Evolutionary conservation across 2,329 filamentous ascomycete genomes (phyloP).

Genomic region (Ophiostoma fasciatum): DNA sequence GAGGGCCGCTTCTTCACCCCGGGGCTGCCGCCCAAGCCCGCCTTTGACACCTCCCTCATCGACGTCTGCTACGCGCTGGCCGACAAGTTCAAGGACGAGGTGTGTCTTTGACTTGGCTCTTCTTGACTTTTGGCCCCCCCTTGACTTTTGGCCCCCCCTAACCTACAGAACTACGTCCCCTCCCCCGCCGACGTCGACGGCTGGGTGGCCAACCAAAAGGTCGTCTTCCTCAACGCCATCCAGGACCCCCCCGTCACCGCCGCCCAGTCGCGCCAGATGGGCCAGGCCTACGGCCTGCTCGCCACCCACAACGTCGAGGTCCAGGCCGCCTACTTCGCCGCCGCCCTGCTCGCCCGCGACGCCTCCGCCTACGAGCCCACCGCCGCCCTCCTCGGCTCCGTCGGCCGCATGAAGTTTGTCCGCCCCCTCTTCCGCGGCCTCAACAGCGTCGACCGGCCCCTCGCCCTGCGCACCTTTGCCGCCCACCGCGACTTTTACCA

Average conservation of each 20-base stretch:
- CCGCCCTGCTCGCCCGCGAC: slow-evolving; percentile 64
- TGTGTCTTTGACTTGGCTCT: slow-evolving; percentile 16
- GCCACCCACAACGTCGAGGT: slow-evolving; percentile 79
- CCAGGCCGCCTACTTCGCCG: slow-evolving; percentile 61
- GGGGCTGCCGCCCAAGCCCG: slow-evolving; percentile 76
- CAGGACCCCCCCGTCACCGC: slow-evolving; percentile 49
- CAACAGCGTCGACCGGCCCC: slow-evolving; percentile 54
- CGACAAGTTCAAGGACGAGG: slow-evolving; percentile 58
- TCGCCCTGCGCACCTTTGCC: slow-evolving; percentile 72
- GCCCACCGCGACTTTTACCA: slow-evolving; percentile 89
- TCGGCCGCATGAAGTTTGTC: slow-evolving; percentile 96
- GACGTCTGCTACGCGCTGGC: slow-evolving; percentile 75
- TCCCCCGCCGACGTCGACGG: slow-evolving; percentile 50
- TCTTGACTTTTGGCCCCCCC: neutral
- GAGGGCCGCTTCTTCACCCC: slow-evolving; percentile 78
- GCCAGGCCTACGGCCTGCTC: slow-evolving; percentile 56
- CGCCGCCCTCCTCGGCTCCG: slow-evolving; percentile 59
- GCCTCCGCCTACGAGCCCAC: slow-evolving; percentile 53
- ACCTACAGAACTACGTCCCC: slow-evolving; percentile 43
- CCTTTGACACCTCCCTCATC: slow-evolving; percentile 78
- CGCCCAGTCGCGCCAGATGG: slow-evolving; percentile 56
- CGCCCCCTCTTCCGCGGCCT: slow-evolving; percentile 68
- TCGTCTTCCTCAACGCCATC: slow-evolving; percentile 77
- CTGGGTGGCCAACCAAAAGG: slow-evolving; percentile 75
- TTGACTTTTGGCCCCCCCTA: slow-evolving; percentile 4